A percentile compares a stretch with the other conserved stretches of the same genome.
Evolutionary conservation across 2,329 filamentous ascomycete genomes (phyloP).

Genomic region (Ramularia endophylla): DNA sequence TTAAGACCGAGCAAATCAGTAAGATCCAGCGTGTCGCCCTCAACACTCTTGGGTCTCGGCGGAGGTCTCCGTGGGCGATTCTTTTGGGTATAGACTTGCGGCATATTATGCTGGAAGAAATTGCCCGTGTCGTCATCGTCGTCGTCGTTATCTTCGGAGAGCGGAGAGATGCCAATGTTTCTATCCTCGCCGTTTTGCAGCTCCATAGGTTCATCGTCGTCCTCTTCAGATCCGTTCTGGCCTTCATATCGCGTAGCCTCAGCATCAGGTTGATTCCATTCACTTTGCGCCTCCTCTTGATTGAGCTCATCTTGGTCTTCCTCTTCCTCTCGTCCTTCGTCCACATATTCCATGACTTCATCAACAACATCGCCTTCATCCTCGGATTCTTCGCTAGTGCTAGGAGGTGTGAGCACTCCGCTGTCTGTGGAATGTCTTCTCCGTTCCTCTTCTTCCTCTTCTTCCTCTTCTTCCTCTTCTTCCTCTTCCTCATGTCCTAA

Average conservation of each 20-base stretch:
- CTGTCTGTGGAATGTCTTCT: constrained; percentile 19
- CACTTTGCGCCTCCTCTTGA: constrained; percentile 12
- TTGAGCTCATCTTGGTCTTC: constrained; percentile 7
- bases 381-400: constrained; percentile 19
- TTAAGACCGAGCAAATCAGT: constrained; percentile 22
- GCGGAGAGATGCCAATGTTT: constrained; percentile 10
- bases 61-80: constrained; percentile 10
- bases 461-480: constrained; percentile 1
- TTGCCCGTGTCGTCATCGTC: constrained; percentile 24
- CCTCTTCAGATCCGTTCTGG: constrained; percentile 11
- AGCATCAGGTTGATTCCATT: constrained; percentile 23
- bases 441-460: constrained; percentile 6
- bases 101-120: constrained; percentile 26
- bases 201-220: constrained; percentile 4
- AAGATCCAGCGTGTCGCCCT: constrained; percentile 20
- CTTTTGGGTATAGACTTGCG: constrained; percentile 17
- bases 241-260: constrained; percentile 20
- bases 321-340: neutral
- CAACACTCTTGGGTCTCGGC: constrained; percentile 3
- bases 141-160: constrained; percentile 10
- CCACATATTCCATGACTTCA: neutral
- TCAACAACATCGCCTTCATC: neutral
- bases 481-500: constrained; percentile 1
- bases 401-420: constrained; percentile 30
- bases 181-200: constrained; percentile 3